These are phyloP conservation scores for Ceriops zippeliana DNA, from an alignment of 345 rosid species.

Conservation along the genomic window DNA sequence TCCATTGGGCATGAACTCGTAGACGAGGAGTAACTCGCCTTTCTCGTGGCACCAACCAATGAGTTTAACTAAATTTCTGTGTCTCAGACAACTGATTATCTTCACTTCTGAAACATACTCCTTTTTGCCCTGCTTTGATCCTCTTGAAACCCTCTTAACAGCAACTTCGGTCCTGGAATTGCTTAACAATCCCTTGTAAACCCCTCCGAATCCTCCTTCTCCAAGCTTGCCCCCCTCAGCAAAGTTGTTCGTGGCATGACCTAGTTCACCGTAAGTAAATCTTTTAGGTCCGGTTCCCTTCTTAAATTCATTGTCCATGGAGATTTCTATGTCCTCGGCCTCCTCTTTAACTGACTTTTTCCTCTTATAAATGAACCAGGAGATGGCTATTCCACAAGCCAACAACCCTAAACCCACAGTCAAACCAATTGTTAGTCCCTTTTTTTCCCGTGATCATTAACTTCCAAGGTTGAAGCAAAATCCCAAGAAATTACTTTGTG, in stretches of 20 bases:
- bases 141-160: slow-evolving; percentile 22
- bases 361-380: slow-evolving; percentile 4
- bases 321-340: slow-evolving; percentile 2
- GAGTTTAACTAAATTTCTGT: slow-evolving; percentile 25
- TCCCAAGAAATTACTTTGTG: slow-evolving; percentile 19
- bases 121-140: slow-evolving; percentile 24
- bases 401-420: slow-evolving; percentile 9
- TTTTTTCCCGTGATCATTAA: not conserved
- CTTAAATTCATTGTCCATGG: slow-evolving; percentile 25
- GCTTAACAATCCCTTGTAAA: slow-evolving; percentile 20
- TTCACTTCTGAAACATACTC: slow-evolving; percentile 27
- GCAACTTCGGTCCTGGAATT: slow-evolving; percentile 17
- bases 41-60: slow-evolving; percentile 31
- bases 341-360: not conserved
- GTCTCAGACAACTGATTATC: slow-evolving; percentile 25
- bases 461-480: slow-evolving; percentile 18
- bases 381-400: slow-evolving; percentile 2
- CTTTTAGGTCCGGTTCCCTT: slow-evolving; percentile 28
- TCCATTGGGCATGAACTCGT: slow-evolving; percentile 23
- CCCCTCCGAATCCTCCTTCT: slow-evolving; percentile 33
- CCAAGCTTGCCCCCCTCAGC: slow-evolving; percentile 20
- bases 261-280: slow-evolving; percentile 20
- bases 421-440: slow-evolving; percentile 10
- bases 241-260: slow-evolving; percentile 19
- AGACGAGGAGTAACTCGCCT: slow-evolving; percentile 23